Base-by-base conservation (phyloP, 1,284 basidiomycete genomes). In the Malassezia caprae region DNA sequence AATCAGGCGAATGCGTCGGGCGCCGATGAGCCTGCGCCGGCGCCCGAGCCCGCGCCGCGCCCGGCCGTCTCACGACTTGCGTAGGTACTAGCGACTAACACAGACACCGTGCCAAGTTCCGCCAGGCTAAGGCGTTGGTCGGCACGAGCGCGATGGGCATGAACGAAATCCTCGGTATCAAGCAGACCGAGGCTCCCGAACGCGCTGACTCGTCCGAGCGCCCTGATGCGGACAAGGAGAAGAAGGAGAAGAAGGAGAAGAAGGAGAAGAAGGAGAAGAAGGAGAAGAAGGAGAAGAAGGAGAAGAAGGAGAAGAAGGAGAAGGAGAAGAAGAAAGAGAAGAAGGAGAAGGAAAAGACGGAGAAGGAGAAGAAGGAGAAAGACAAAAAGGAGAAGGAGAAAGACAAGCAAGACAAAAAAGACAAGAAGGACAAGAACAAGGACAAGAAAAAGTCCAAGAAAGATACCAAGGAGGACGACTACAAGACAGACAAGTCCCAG, bases 141-240 rank as follows among this genome's bases (percentile, higher is more conserved):
- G 61, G 62, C 15, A 58, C 51, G 23, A 65, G 67, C 21, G 53
- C 62, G 5, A 51, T 54, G 23, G 64, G 65, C 44, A 61, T 72
- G 59, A 72, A 72, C 42, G 69, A 72, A 49, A 72, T 72, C 17
- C 56, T 72, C 8, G 69, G 69, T 2, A 71, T 72, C 28, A 58
- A 40, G 15, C 28, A 28, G 31, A 6, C 35, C 47, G 10, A 17
- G 24, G 35, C 35, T 3, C 21, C 37, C 23, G 42, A 4, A 12
- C 26, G 43, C 8, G 19, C 19, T 26, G 24, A 44, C 12, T 5
- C 26, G 4, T 28, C 26, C n/a, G 43, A 30, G 27, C 12, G 26
- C 12, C 11, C 11, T 12, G 8, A 10, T 4, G 4, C 10, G 21
- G 21, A 50, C 30, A 54, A 50, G 48, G 24, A 31, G 12, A 35